Base-by-base conservation (phyloP, 371 early-diverging fungal genomes). In the Chytridium lagenaria region DNA sequence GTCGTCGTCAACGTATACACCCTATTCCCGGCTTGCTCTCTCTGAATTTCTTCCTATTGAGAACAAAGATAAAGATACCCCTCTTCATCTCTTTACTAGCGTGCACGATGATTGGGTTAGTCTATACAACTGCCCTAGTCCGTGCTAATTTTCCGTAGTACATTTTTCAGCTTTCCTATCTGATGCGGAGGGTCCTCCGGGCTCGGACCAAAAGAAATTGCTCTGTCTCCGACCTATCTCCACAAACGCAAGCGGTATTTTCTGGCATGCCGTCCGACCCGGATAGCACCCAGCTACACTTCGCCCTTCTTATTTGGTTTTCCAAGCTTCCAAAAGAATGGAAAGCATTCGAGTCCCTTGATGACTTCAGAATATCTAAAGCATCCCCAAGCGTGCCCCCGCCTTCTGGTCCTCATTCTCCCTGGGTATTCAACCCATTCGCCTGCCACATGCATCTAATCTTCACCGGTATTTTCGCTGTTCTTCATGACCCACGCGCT, bases 101-200 rank as follows among this genome's bases (percentile, higher is more conserved):
- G 44, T 40, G 40, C 19, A 37, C 16, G 66, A 66, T 16, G 37
- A 66, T 30, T 40, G 66, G 66, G 66, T 66, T n/a, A 40, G 39
- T n/a, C n/a, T n/a, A n/a, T 10, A 40, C 2, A 23, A 12, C 61
- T 5, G 2, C 19, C 10, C 23, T 61, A 36, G 3, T 5, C 34
- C 12, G 44, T 28, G 3, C 44, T 66, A 38, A 66, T 33, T 66
- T 38, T 37, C 23, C 44, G 19, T 28, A 66, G 66, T 30, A 10
- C 30, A 2, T 40, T 19, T 3, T 66, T 37, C 66, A 66, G 19
- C 44, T 66, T 5, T 5, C 2, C 28, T 66, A 30, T 66, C 2
- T 66, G 12, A 40, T 66, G 44, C 39, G 66, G 12, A 7, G 66
- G 2, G 40, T 66, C 66, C 5, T 30, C 22, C 38, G 66, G 44